Evolutionary conservation across 176 grass and related monocot species (phyloP), one percentile per base, ranked within the genome.

Genomic region (Olyra latifolia): DNA sequence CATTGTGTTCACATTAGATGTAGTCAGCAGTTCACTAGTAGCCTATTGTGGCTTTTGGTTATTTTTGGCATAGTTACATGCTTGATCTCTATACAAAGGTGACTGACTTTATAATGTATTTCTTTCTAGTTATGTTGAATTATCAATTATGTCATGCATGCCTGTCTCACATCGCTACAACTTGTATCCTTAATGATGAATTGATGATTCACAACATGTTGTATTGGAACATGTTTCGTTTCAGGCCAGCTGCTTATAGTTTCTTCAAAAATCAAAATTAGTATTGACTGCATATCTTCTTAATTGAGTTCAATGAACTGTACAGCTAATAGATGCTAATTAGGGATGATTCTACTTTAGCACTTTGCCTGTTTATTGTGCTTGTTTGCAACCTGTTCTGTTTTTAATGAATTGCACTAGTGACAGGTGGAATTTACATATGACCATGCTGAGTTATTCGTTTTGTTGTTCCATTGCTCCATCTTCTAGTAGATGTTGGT

Each of bases 111-210:
- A 13, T 42, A 41, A 5, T 5, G 12, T 16, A 15, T 69, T 7
- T 24, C 2, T 17, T 45, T 27, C 1, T 23, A 24, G 4, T 38
- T 28, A 48, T 74, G 25, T 16, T 25, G 32, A 30, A 76, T 56
- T 71, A 75, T 25, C 23, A 30, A 76, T 56, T 71, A 75, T 41
- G 54, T 24, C 44, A 24, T 76, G 72, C 24, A 17, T 55, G 20
- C 10, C 10, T 87, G 39, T 16, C 15, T 2, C 67, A 25, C 60
- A 44, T 15, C 19, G 12, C 7, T 59, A 50, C 20, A n/a, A 29
- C 17, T 22, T 25, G 0, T 69, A 78, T 74, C 16, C 53, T 24
- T 79, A 5, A 30, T 14, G 44, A 23, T 66, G 11, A 50, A 5
- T 23, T 14, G 44, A 23, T 66, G 11, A 50, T 78, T n/a, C 49